Percentiles rank a stretch among this genome's conserved stretches.
Evolutionary conservation across 495 filamentous ascomycete species (phyloP).

Genomic region (Lentithecium fluviatile): DNA sequence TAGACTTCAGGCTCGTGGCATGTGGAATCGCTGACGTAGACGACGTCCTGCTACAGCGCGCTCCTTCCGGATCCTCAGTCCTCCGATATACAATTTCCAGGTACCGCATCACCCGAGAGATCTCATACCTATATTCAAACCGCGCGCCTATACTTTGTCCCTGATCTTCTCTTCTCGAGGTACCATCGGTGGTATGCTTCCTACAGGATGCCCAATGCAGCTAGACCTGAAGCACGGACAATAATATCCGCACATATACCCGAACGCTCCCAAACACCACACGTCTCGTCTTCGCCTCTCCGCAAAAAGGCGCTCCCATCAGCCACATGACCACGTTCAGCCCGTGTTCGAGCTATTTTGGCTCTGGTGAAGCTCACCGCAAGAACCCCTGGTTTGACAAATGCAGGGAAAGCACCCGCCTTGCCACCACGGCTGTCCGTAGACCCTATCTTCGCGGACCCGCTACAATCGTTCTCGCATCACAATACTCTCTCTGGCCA

Average conservation of each 20-base stretch:
- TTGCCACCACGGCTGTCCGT: neutral
- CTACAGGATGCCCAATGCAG: slow-evolving; percentile 1
- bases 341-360: slow-evolving; percentile 4
- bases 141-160: neutral
- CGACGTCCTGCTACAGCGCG: neutral
- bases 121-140: neutral
- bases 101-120: neutral
- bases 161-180: no score
- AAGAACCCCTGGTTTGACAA: slow-evolving; percentile 16
- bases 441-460: neutral
- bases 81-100: neutral
- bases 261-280: slow-evolving; percentile 12
- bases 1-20: no score
- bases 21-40: neutral
- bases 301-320: slow-evolving; percentile 2
- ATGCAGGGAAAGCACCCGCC: slow-evolving; percentile 3
- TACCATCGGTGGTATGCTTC: neutral
- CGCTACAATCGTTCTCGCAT: neutral
- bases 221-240: slow-evolving; percentile 9
- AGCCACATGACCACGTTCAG: slow-evolving; percentile 15
- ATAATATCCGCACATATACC: slow-evolving; percentile 22
- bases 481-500: slow-evolving; percentile 17
- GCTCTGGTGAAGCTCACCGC: slow-evolving; percentile 17
- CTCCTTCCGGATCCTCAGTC: neutral
- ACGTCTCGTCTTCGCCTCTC: slow-evolving; percentile 8